Conservation (phyloP, 202 grass and related monocot species). For the Cymbopogon flexuosus region DNA sequence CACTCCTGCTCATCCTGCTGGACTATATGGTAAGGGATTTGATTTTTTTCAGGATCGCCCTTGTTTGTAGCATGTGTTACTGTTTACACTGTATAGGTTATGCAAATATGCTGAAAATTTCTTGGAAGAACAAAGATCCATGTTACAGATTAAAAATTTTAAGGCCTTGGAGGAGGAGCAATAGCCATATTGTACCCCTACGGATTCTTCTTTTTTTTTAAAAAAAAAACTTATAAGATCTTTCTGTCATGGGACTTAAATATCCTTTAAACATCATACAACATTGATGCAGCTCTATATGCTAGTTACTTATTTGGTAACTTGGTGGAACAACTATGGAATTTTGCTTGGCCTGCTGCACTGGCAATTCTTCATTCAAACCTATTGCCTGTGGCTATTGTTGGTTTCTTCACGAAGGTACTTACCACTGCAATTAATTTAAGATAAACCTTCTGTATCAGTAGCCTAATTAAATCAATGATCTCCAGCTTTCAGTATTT, state of each 20-base stretch:
- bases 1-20: constrained; percentile 76
- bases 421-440: neutral
- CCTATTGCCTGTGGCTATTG: constrained; percentile 84
- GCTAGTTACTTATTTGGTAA: constrained; percentile 85
- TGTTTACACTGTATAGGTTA: neutral
- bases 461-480: constrained; percentile 37
- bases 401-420: constrained; percentile 97
- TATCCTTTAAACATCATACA: constrained; percentile 36
- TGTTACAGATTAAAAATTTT: neutral
- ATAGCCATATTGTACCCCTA: neutral
- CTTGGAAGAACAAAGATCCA: neutral
- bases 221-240: neutral
- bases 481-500: constrained; percentile 75
- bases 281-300: constrained; percentile 65
- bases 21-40: constrained; percentile 50
- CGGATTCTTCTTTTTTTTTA: neutral
- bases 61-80: neutral
- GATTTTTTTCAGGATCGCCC: neutral
- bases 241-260: constrained; percentile 22
- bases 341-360: constrained; percentile 84
- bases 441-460: neutral
- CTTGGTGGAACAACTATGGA: constrained; percentile 92
- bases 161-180: neutral
- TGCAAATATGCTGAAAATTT: neutral
- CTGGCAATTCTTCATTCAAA: constrained; percentile 83